phyloP scores from a whole-genome alignment of 164 flowering plant species.

The Annona cherimola region DNA sequence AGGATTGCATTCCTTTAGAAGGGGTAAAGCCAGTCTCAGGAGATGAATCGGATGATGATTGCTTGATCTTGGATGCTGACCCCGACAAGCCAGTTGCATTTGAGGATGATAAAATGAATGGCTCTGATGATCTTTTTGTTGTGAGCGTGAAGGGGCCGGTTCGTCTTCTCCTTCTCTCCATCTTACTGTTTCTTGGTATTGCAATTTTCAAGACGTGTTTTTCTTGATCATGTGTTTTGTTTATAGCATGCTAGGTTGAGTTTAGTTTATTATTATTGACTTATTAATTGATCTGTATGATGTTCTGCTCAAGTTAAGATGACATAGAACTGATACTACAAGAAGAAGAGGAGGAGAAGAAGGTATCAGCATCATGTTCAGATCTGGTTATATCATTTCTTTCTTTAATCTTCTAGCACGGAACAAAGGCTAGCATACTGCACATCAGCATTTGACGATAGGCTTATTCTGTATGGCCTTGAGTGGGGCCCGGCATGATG shows the following conservation, averaged over 20 bases:
- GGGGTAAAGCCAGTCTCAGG: constrained; percentile 4
- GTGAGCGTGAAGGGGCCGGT: constrained; percentile 76
- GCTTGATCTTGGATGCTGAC: constrained; percentile 64
- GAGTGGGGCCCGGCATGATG: too few relatives aligned
- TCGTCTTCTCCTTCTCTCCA: not conserved
- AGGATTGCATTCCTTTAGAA: constrained; percentile 7
- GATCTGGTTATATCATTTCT: too few relatives aligned
- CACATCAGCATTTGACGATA: too few relatives aligned
- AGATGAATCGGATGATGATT: constrained; percentile 49
- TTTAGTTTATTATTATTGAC: not conserved
- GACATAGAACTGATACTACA: too few relatives aligned
- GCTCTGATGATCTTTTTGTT: constrained; percentile 48
- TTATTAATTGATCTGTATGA: not conserved
- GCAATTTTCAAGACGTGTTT: not conserved
- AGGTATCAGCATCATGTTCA: too few relatives aligned
- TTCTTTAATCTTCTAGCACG: too few relatives aligned
- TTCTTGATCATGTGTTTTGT: not conserved
- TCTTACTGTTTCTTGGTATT: not conserved
- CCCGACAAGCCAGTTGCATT: constrained; percentile 45
- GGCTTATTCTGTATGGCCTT: too few relatives aligned
- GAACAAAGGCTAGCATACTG: too few relatives aligned
- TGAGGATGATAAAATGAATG: constrained; percentile 18
- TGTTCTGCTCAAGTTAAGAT: not conserved
- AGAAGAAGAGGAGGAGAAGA: too few relatives aligned
- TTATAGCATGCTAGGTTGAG: not conserved